These are phyloP conservation scores for Elsinoe ampelina DNA, from an alignment of 2,329 filamentous ascomycete genomes.

Conservation along the genomic window DNA sequence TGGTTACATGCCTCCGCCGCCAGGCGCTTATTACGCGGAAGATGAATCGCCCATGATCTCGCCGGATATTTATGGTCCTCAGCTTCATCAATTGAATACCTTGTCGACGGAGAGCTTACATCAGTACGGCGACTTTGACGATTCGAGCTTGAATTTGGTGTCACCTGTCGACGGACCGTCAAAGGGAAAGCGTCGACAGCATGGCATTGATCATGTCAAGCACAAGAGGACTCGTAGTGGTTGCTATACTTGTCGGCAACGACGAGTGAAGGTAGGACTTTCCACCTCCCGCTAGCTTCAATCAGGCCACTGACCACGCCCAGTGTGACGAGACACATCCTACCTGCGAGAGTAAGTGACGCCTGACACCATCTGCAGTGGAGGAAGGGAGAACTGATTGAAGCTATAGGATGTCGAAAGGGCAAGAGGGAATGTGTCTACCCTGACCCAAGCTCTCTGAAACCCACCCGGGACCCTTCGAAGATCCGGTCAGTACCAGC, in stretches of 20 bases:
- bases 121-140: slow-evolving; percentile 25
- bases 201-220: slow-evolving; percentile 63
- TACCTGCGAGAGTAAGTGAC: slow-evolving; percentile 61
- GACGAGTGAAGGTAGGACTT: slow-evolving; percentile 62
- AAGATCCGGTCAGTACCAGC: slow-evolving; percentile 37
- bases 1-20: slow-evolving; percentile 21
- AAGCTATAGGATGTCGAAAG: slow-evolving; percentile 66
- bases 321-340: slow-evolving; percentile 88
- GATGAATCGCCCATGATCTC: slow-evolving; percentile 25
- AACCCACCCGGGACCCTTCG: slow-evolving; percentile 33
- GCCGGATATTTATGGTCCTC: slow-evolving; percentile 19
- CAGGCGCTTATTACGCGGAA: slow-evolving; percentile 23
- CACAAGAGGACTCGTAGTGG: slow-evolving; percentile 88
- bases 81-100: slow-evolving; percentile 25
- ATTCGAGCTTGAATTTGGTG: slow-evolving; percentile 21
- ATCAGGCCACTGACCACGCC: slow-evolving; percentile 17
- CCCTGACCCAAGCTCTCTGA: slow-evolving; percentile 56
- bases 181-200: slow-evolving; percentile 22
- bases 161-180: slow-evolving; percentile 21
- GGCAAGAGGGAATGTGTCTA: slow-evolving; percentile 86
- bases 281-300: not conserved
- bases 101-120: slow-evolving; percentile 27
- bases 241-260: slow-evolving; percentile 82
- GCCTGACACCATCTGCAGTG: not conserved
- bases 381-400: slow-evolving; percentile 9